phyloP scores from a whole-genome alignment of 352 stramenopile genomes.

The Phytophthora brassicae region DNA sequence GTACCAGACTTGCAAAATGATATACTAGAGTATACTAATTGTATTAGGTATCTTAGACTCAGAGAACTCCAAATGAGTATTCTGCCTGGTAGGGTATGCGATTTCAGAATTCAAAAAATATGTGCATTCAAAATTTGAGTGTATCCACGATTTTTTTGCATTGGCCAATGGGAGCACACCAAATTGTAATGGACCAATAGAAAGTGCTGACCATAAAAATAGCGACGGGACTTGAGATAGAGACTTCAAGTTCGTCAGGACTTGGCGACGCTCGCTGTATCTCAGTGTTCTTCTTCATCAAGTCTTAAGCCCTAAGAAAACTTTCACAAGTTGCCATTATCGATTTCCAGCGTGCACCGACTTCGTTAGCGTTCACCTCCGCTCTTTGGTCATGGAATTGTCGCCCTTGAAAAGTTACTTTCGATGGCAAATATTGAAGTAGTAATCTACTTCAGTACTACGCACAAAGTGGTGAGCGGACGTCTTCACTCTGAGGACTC shows the following conservation, averaged over 20 bases:
- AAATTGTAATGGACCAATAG: neutral
- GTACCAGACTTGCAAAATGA: neutral
- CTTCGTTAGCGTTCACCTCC: too few species aligned
- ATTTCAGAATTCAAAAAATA: neutral
- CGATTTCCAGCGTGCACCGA: too few species aligned
- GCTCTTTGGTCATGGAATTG: too few species aligned
- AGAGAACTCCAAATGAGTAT: neutral
- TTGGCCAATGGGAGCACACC: neutral
- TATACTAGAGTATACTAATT: neutral
- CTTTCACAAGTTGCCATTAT: too few species aligned
- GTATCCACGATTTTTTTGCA: slow-evolving; percentile 24
- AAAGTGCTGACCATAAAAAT: slow-evolving; percentile 9
- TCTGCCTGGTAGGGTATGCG: neutral
- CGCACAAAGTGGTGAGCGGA: slow-evolving; percentile 1
- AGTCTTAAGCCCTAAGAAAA: too few species aligned
- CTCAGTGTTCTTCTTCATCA: too few species aligned
- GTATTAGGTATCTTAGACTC: neutral
- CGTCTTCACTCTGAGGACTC: slow-evolving; percentile 1
- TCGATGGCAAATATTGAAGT: neutral
- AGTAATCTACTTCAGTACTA: neutral
- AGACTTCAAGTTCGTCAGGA: slow-evolving; percentile 18
- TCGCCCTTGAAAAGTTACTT: too few species aligned
- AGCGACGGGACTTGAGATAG: slow-evolving; percentile 23
- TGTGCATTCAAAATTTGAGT: slow-evolving; percentile 12
- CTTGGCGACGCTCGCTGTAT: too few species aligned